Percentiles rank a stretch among this genome's conserved stretches.
Conservation (phyloP, 345 rosid species). For the Eucalyptus pauciflora region DNA sequence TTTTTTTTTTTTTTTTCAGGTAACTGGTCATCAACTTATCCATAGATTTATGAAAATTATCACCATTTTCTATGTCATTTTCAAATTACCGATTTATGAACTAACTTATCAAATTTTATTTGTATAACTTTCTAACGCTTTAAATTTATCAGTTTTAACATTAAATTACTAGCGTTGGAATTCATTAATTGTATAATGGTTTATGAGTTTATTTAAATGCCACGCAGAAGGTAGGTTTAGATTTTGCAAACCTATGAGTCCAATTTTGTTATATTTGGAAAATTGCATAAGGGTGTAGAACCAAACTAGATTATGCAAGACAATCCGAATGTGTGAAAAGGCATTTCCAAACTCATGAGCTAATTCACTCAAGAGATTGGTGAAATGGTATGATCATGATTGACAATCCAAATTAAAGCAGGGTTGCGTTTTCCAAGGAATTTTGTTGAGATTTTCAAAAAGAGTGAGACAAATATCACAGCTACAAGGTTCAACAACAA, state of each 20-base stretch:
- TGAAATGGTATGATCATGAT: neutral
- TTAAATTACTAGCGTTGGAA: too few relatives aligned
- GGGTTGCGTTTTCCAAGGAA: neutral
- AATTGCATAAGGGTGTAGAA: too few relatives aligned
- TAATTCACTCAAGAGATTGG: too few relatives aligned
- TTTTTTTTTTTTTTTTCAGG: too few relatives aligned
- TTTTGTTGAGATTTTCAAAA: neutral
- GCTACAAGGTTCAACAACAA: neutral
- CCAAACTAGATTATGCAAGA: neutral
- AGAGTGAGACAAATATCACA: neutral
- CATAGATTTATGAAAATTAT: too few relatives aligned
- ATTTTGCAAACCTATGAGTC: neutral
- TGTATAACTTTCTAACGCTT: too few relatives aligned
- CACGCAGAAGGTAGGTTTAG: neutral
- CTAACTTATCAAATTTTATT: too few relatives aligned
- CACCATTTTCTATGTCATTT: neutral
- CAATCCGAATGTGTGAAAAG: too few relatives aligned
- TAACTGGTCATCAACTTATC: too few relatives aligned
- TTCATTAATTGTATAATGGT: too few relatives aligned
- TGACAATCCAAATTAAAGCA: neutral
- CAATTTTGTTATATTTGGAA: neutral
- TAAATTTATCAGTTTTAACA: too few relatives aligned
- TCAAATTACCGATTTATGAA: neutral
- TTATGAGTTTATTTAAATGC: neutral
- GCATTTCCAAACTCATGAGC: too few relatives aligned